Conservation (phyloP, 2,329 filamentous ascomycete species). For the Colletotrichum simmondsii region DNA sequence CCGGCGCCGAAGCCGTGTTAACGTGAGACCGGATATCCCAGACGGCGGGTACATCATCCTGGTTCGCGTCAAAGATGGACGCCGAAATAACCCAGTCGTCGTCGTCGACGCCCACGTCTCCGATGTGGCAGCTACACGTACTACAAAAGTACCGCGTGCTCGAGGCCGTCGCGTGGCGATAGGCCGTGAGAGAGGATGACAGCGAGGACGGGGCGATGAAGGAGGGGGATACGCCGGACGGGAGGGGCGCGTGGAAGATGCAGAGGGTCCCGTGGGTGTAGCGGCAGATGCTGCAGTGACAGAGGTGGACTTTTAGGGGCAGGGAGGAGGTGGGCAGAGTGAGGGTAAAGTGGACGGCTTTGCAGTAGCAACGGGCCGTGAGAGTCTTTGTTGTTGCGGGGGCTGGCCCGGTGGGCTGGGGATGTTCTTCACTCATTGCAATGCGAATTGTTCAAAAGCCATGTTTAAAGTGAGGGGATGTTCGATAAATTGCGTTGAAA, state of each 20-base stretch:
- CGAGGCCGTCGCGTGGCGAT: conserved; percentile 42
- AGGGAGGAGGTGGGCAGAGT: conserved; percentile 50
- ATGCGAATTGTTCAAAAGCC: neutral
- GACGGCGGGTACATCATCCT: conserved; percentile 45
- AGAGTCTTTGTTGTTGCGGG: conserved; percentile 47
- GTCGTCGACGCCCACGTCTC: conserved; percentile 45
- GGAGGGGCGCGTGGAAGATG: conserved; percentile 53
- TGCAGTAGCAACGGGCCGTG: conserved; percentile 58
- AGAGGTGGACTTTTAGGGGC: conserved; percentile 55
- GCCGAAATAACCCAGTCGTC: conserved; percentile 51
- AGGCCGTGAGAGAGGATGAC: conserved; percentile 47
- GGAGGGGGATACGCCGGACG: conserved; percentile 45
- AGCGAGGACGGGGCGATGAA: conserved; percentile 53
- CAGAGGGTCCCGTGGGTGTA: conserved; percentile 53
- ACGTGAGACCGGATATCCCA: conserved; percentile 49
- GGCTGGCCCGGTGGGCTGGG: neutral
- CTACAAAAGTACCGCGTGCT: conserved; percentile 56
- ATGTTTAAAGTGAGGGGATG: neutral
- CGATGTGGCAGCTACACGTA: conserved; percentile 58
- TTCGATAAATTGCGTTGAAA: neutral
- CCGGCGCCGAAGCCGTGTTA: conserved; percentile 49
- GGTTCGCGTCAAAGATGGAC: conserved; percentile 48
- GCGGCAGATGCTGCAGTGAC: conserved; percentile 58
- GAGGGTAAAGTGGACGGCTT: conserved; percentile 54
- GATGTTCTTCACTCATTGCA: neutral